Conservation (phyloP, 2,329 filamentous ascomycete species). For the Rhinocladiella similis region DNA sequence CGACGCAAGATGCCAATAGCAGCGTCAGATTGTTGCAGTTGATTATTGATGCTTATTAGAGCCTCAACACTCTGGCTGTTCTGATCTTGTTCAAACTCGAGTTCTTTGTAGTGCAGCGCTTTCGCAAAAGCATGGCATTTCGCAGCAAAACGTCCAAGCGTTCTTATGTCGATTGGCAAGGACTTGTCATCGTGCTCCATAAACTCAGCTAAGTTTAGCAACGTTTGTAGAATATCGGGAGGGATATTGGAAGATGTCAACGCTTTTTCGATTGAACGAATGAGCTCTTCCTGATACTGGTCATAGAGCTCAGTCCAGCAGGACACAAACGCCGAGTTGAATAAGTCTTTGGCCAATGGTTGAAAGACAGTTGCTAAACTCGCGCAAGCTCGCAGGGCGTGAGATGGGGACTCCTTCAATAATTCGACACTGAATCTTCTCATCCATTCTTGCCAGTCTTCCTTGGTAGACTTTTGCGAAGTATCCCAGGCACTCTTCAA, state of each 20-base stretch:
- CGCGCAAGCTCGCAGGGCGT: constrained; percentile 89
- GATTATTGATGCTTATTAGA: constrained; percentile 98
- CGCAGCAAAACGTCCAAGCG: constrained; percentile 88
- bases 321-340: constrained; percentile 98
- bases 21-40: constrained; percentile 96
- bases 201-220: constrained; percentile 96
- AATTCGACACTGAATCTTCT: constrained; percentile 93
- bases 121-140: constrained; percentile 98
- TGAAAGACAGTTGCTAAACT: constrained; percentile 88
- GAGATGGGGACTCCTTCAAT: constrained; percentile 91
- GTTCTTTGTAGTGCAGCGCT: constrained; percentile 96
- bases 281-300: constrained; percentile 94
- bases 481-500: constrained; percentile 97
- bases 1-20: constrained; percentile 97
- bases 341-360: constrained; percentile 86
- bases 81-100: constrained; percentile 97
- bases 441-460: constrained; percentile 99
- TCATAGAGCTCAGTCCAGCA: constrained; percentile 99
- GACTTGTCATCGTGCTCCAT: constrained; percentile 99
- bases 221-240: constrained; percentile 87
- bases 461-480: constrained; percentile 91
- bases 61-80: constrained; percentile 94
- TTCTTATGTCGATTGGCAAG: constrained; percentile 92
- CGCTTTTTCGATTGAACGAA: constrained; percentile 91
- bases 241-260: constrained; percentile 95